Conservation (phyloP, 352 stramenopile species). For the Phytophthora melonis region DNA sequence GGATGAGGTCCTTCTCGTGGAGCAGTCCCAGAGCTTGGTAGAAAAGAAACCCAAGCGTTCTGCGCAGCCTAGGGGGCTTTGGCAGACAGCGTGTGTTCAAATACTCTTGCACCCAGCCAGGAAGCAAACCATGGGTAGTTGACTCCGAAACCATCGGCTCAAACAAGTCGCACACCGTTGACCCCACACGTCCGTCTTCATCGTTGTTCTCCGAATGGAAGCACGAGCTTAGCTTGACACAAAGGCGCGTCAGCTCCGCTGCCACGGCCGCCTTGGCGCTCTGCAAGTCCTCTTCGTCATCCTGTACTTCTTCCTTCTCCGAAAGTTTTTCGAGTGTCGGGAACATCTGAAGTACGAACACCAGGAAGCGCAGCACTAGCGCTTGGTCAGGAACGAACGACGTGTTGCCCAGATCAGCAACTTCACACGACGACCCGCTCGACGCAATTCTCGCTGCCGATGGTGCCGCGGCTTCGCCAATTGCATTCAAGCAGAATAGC, state of each 20-base stretch:
- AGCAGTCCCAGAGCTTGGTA: conserved; percentile 55
- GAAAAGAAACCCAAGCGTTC: conserved; percentile 52
- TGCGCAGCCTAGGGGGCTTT: conserved; percentile 19
- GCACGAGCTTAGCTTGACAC: conserved; percentile 60
- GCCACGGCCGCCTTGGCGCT: conserved; percentile 54
- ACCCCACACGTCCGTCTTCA: conserved; percentile 24
- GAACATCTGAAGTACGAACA: conserved; percentile 71
- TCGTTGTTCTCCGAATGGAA: conserved; percentile 28
- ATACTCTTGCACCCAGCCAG: conserved; percentile 66
- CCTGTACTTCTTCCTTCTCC: conserved; percentile 73
- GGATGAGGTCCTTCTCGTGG: conserved; percentile 60
- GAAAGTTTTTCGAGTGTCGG: conserved; percentile 57
- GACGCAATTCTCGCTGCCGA: conserved; percentile 50
- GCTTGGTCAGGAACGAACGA: conserved; percentile 49
- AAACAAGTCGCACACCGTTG: conserved; percentile 43
- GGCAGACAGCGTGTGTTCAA: conserved; percentile 56
- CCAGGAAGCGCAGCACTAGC: conserved; percentile 65
- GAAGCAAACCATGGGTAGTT: conserved; percentile 31
- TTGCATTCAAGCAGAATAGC: conserved; percentile 61
- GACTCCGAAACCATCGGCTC: conserved; percentile 33
- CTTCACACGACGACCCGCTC: conserved; percentile 17
- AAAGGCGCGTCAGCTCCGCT: conserved; percentile 62
- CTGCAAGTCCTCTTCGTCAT: conserved; percentile 70
- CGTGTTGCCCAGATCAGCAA: conserved; percentile 2
- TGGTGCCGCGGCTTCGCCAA: conserved; percentile 46